Evolutionary conservation across 2,329 filamentous ascomycete species (phyloP).

Genomic region (Arachnomyces sp.): DNA sequence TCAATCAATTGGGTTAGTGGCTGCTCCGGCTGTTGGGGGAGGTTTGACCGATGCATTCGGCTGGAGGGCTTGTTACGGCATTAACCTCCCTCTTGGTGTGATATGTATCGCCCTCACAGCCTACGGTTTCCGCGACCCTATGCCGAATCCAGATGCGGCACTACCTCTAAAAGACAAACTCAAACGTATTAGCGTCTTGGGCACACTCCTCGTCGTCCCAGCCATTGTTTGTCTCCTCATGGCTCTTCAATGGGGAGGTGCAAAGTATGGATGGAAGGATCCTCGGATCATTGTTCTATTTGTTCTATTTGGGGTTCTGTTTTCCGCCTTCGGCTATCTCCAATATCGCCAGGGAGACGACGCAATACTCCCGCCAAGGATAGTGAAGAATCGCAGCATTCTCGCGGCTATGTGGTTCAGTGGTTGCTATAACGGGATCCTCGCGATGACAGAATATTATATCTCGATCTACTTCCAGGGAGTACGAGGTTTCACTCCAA

Average conservation of each 20-base stretch:
- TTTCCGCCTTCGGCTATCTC: slow-evolving; percentile 22
- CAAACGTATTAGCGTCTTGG: slow-evolving; percentile 23
- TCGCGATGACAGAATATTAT: slow-evolving; percentile 15
- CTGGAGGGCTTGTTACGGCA: slow-evolving; percentile 32
- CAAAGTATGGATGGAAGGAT: slow-evolving; percentile 27
- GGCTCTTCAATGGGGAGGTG: slow-evolving; percentile 29
- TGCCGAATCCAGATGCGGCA: slow-evolving; percentile 4
- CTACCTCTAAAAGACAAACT: slow-evolving; percentile 19
- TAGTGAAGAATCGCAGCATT: slow-evolving; percentile 21
- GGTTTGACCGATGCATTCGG: slow-evolving; percentile 24
- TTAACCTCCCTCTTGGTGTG: slow-evolving; percentile 26
- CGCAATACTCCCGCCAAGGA: slow-evolving; percentile 25
- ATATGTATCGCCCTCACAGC: slow-evolving; percentile 13
- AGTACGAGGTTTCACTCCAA: slow-evolving; percentile 15
- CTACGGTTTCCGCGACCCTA: slow-evolving; percentile 16
- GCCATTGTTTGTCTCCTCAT: slow-evolving; percentile 20
- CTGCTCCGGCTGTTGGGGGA: slow-evolving; percentile 28
- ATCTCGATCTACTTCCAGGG: slow-evolving; percentile 30
- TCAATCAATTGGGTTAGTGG: slow-evolving; percentile 20
- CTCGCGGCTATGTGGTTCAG: slow-evolving; percentile 7
- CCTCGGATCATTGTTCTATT: slow-evolving; percentile 26
- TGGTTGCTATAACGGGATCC: slow-evolving; percentile 7
- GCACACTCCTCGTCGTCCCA: slow-evolving; percentile 26
- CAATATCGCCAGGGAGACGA: slow-evolving; percentile 24
- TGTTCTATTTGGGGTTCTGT: slow-evolving; percentile 23